Base-by-base conservation (phyloP, 805 yeast species). In the Saturnispora zaruensis region DNA sequence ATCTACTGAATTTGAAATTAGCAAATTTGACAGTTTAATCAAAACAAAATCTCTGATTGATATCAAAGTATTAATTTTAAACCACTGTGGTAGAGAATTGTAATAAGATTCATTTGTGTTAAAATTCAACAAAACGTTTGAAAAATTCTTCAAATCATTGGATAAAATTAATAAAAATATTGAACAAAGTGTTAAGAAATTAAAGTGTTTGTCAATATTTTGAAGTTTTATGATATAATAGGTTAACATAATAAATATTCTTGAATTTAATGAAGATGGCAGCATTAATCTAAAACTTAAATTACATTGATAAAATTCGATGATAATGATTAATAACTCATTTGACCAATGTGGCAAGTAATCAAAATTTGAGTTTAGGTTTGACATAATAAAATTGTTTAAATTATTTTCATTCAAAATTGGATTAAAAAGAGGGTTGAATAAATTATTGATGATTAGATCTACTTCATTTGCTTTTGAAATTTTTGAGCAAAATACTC, bases 231-330 rank as follows among this genome's bases (percentile, higher is more conserved):
- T 68, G 45, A 87, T 69, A 62, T 84, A 78, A 62, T 76, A 85
- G 6, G 81, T 58, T 18, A 85, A 64, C 2, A 75, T 64, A 0
- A 84, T 67, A 41, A 77, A 63, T 38, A 85, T 63, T 55, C 82
- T 83, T 28, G 74, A 69, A 2, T 81, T 75, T 11, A 43, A 41
- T 42, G 72, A 69, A 13, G 72, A 70, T 2, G 73, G 64, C 28
- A 79, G 66, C 46, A 71, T 67, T 16, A 61, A 59, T 51, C 73
- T 73, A 58, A 84, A 81, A 45, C 65, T 65, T 51, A 71, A 71
- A 65, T 91, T 91, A 57, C 88, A 81, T 60, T 87, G 91, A 32
- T 78, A 66, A 41, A 88, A 66, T 58, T 86, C 95, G 86, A 95
- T 87, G 14, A 85, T 56, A 7, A 90, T 61, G 61, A 84, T 73